Evolutionary conservation across 192 early-diverging fungal genomes (phyloP).

Genomic region (Spizellomyces sp.): DNA sequence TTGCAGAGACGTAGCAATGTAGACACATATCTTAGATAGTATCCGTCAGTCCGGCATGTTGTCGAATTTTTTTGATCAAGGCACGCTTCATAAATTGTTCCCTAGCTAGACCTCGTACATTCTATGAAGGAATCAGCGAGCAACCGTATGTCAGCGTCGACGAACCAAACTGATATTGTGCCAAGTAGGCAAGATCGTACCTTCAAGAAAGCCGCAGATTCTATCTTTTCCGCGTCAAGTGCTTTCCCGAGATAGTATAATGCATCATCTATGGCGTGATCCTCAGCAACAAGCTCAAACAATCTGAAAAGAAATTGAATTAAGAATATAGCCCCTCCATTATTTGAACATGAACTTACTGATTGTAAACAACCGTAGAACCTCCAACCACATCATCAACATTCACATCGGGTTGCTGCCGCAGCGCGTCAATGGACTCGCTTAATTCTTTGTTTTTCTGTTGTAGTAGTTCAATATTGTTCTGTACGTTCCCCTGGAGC

Average conservation of each 20-base stretch:
- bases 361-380: constrained; percentile 69
- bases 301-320: constrained; percentile 53
- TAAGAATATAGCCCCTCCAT: background rate
- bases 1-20: no score
- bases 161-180: background rate
- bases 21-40: background rate
- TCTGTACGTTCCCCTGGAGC: constrained; percentile 60
- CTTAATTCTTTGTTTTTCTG: constrained; percentile 63
- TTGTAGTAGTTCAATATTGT: constrained; percentile 68
- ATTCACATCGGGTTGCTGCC: constrained; percentile 58
- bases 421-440: constrained; percentile 51
- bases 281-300: constrained; percentile 85
- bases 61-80: constrained; percentile 46
- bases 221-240: constrained; percentile 73
- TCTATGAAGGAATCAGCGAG: constrained; percentile 41
- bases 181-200: constrained; percentile 33
- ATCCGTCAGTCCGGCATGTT: constrained; percentile 22
- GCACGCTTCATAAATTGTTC: constrained; percentile 90
- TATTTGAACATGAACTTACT: constrained; percentile 45
- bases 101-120: constrained; percentile 75
- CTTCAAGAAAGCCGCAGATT: constrained; percentile 78
- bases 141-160: background rate
- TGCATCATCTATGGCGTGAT: constrained; percentile 86
- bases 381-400: constrained; percentile 66
- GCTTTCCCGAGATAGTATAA: constrained; percentile 82